Percentiles rank a stretch among this genome's conserved stretches.
Evolutionary conservation across 441 rosid genomes (phyloP).

Genomic region (Pelargonium citronellum): DNA sequence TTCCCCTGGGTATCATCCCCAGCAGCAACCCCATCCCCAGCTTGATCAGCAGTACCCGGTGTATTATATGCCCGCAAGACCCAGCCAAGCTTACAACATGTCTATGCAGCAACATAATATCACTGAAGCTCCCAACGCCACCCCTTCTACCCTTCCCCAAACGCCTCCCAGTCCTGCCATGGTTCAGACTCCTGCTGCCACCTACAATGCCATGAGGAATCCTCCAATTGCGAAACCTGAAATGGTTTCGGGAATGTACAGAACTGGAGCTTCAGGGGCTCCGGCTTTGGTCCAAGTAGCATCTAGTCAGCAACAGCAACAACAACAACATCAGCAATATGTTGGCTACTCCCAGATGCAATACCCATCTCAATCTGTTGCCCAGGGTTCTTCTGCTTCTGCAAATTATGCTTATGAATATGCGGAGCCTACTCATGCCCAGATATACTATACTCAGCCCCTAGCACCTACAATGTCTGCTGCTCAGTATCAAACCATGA

Average conservation of each 20-base stretch:
- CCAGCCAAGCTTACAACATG: slow-evolving; percentile 54
- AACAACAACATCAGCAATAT: slow-evolving; percentile 30
- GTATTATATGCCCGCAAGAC: slow-evolving; percentile 59
- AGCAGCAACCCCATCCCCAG: slow-evolving; percentile 54
- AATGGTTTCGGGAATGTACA: slow-evolving; percentile 54
- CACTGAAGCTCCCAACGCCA: slow-evolving; percentile 41
- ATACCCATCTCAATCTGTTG: slow-evolving; percentile 70
- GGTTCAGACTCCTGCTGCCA: slow-evolving; percentile 38
- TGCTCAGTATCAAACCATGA: slow-evolving; percentile 81
- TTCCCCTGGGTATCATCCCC: slow-evolving; percentile 64
- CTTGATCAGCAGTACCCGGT: slow-evolving; percentile 76
- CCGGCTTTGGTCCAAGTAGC: slow-evolving; percentile 67
- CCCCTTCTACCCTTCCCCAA: slow-evolving; percentile 46
- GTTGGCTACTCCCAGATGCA: slow-evolving; percentile 74
- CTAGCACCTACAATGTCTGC: slow-evolving; percentile 47
- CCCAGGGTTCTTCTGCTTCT: slow-evolving; percentile 35
- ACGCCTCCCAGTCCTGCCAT: slow-evolving; percentile 48
- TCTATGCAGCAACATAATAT: slow-evolving; percentile 57
- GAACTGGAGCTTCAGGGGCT: slow-evolving; percentile 44
- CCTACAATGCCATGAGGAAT: slow-evolving; percentile 52
- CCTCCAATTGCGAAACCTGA: slow-evolving; percentile 56
- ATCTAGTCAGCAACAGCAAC: slow-evolving; percentile 35
- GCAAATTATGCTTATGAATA: slow-evolving; percentile 62
- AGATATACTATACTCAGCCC: slow-evolving; percentile 66
- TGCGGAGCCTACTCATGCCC: slow-evolving; percentile 45